Conservation (phyloP, 2,329 filamentous ascomycete species). For the Tolypocladium ophioglossoides region DNA sequence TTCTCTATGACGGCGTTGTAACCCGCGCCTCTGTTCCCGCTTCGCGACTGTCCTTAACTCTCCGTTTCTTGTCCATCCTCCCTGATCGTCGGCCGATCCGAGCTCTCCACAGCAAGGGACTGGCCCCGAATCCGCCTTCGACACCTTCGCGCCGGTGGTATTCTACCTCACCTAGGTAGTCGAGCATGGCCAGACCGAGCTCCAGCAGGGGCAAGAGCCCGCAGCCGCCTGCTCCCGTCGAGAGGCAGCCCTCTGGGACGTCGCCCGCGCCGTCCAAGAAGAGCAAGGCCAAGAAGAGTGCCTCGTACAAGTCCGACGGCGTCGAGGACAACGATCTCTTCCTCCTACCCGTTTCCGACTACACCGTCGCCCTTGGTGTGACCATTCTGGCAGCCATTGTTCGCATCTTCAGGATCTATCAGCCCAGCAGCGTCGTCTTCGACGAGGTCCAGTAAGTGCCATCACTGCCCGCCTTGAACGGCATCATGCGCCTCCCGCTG, state of each 20-base stretch:
- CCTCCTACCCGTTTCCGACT: constrained; percentile 73
- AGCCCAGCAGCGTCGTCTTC: constrained; percentile 93
- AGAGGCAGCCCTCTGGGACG: constrained; percentile 4
- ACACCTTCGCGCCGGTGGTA: not conserved
- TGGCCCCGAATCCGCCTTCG: not conserved
- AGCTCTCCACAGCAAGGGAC: not conserved
- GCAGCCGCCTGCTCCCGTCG: constrained; percentile 16
- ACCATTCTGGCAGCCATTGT: constrained; percentile 70
- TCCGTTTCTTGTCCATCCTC: not conserved
- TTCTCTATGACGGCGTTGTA: constrained; percentile 5
- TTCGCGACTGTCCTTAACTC: constrained; percentile 12
- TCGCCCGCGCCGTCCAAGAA: constrained; percentile 13
- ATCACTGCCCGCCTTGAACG: not conserved
- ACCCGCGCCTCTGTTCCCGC: not conserved
- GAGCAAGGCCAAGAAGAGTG: constrained; percentile 26
- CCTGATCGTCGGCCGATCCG: not conserved
- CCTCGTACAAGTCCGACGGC: constrained; percentile 64
- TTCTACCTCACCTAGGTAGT: not conserved
- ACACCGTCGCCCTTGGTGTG: constrained; percentile 61
- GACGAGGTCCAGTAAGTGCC: constrained; percentile 94
- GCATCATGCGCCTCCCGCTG: constrained; percentile 3
- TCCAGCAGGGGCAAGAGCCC: constrained; percentile 25
- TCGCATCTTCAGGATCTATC: constrained; percentile 89
- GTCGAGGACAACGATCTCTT: constrained; percentile 89
- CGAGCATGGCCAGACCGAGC: constrained; percentile 23